Evolutionary conservation across 768 basidiomycete species (phyloP), one percentile per base, ranked within the genome.

Genomic region (Collybia sordida): DNA sequence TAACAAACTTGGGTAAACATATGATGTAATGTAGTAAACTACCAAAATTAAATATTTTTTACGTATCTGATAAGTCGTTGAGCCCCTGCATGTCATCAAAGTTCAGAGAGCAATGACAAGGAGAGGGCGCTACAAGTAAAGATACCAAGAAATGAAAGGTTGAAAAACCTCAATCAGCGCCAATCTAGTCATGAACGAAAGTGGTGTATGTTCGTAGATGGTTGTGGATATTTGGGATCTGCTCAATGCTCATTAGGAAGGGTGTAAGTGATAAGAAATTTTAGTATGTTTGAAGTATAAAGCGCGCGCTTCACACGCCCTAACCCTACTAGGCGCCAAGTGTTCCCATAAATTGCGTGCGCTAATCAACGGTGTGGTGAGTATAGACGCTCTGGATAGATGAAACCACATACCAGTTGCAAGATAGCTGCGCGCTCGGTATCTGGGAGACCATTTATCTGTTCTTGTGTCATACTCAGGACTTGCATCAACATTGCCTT

Each of bases 401-500:
- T 47, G 19, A 34, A 42, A 39, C 44, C 24, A 63, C 66, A n/a
- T 21, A 93, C 92, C 65, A 96, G 64, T 64, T 88, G 84, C 66
- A 89, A 77, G 23, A 98, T 91, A 9, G 91, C 86, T 0, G 80
- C 78, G 27, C 88, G 78, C 59, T 96, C 93, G 1, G 78, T 75
- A 4, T 89, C 86, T 23, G 92, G 89, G 42, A 97, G 70, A 6
- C 80, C 80, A 41, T 84, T 85, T 54, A 98, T 89, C 65, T 96
- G 93, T 39, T 90, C 92, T 40, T 76, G 84, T 1, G 88, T 86
- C 62, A 98, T 66, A 52, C 76, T 80, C 25, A 98, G 71, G 0
- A 98, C 93, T 71, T 94, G 93, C 68, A 92, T 78, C 46, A 97
- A 64, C 85, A 96, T 89, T 27, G 80, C 78, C 90, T 89, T 58